Base-by-base conservation (phyloP, 2,329 filamentous ascomycete genomes). In the Xylaria sp. region DNA sequence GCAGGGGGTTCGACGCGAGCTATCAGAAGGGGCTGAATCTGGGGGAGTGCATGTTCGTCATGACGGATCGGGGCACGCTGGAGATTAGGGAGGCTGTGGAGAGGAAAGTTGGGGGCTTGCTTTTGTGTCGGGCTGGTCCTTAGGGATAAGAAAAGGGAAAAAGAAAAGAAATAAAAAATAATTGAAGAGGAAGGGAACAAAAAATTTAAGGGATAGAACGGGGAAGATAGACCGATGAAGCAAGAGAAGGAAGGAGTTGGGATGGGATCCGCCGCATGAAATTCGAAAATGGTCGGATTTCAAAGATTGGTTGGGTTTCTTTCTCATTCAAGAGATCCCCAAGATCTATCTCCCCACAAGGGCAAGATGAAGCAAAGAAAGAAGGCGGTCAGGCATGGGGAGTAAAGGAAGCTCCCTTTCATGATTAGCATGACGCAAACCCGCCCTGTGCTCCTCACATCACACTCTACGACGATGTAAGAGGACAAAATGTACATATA, bases 41-140 rank as follows among this genome's bases (percentile, higher is more conserved):
- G 15, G 94, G 94, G 66, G 94, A 98, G 85, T 91, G 89, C 78
- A 82, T 98, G 78, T 95, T 94, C 77, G 77, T 98, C 59, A 89
- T 86, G 15, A 97, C 94, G 20, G 90, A 94, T 76, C 82, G 85
- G 72, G 94, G 94, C 1, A 86, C 97, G 10, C 78, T 97, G 77
- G 94, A 98, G 84, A 86, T 89, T 31, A 86, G 94, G 74, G 94
- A 97, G 81, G 95, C 93, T 69, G 85, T 97, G 66, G 90, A 92
- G 79, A 90, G 89, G 84, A 92, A 90, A 82, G 83, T 94, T 23
- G 94, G 94, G n/a, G 94, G 94, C 0, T 80, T 94, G 81, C 84
- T 94, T 69, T 81, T 97, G 66, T 96, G 92, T 82, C 86, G 93
- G 66, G 90, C 92, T 8, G 69, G 73, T 10, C 74, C 72, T 46